Conservation (phyloP, 2,329 filamentous ascomycete species). For the Stemphylium vesicarium region DNA sequence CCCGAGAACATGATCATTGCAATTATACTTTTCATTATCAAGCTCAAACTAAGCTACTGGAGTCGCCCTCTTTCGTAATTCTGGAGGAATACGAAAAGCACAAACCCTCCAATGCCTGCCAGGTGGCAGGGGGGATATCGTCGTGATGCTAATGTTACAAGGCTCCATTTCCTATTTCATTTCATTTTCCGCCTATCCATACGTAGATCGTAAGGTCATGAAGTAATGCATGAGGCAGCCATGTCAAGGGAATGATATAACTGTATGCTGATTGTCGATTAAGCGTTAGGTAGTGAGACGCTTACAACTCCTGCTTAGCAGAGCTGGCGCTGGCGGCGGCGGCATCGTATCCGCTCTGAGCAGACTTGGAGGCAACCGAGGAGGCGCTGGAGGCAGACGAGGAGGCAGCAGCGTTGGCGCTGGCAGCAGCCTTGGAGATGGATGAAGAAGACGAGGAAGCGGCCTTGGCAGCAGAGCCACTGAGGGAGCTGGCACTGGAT, state of each 20-base stretch:
- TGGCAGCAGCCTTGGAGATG: conserved; percentile 43
- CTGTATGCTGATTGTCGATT: conserved; percentile 22
- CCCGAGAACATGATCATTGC: background rate
- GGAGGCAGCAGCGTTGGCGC: conserved; percentile 41
- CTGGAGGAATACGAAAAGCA: conserved; percentile 18
- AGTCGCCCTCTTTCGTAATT: conserved; percentile 21
- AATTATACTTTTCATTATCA: conserved; percentile 27
- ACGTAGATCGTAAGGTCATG: conserved; percentile 31
- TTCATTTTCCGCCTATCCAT: conserved; percentile 25
- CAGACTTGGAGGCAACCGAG: conserved; percentile 43
- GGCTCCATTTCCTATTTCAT: conserved; percentile 13
- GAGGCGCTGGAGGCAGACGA: conserved; percentile 45
- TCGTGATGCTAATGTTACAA: conserved; percentile 35
- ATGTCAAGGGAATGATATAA: background rate
- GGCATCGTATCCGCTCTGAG: conserved; percentile 40
- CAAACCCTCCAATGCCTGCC: conserved; percentile 25
- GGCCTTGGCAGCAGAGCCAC: conserved; percentile 30
- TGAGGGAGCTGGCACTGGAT: conserved; percentile 34
- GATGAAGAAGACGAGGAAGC: conserved; percentile 44
- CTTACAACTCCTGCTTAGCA: conserved; percentile 56
- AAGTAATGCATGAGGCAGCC: conserved; percentile 23
- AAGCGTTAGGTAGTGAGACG: background rate
- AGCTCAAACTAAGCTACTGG: conserved; percentile 27
- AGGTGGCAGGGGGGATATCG: conserved; percentile 31
- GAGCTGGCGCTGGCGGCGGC: conserved; percentile 38